A percentile compares a stretch with the other conserved stretches of the same genome.
phyloP scores from a whole-genome alignment of 495 filamentous ascomycete genomes.

The Tirmania nivea region DNA sequence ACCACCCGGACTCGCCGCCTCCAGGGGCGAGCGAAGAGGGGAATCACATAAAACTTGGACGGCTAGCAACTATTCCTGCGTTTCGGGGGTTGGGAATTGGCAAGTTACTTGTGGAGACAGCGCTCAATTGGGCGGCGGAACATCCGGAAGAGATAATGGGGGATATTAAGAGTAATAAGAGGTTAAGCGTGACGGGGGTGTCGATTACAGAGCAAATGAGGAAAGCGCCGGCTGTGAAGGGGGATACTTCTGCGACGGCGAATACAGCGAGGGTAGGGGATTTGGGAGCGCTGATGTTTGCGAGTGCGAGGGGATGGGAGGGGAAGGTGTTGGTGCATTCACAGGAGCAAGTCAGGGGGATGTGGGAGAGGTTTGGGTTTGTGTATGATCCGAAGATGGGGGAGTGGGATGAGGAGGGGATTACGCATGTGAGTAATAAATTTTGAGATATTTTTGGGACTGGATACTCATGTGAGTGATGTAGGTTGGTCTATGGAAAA shows the following conservation, averaged over 20 bases:
- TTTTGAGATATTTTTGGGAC: background rate
- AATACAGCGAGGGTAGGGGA: background rate
- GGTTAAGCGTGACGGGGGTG: background rate
- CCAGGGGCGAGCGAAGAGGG: constrained; percentile 27
- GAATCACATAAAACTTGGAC: constrained; percentile 55
- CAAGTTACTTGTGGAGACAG: constrained; percentile 37
- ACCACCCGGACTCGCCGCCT: background rate
- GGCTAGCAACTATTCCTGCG: constrained; percentile 42
- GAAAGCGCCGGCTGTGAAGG: background rate
- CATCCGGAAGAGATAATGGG: constrained; percentile 36
- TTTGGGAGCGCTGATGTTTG: background rate
- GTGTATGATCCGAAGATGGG: constrained; percentile 46
- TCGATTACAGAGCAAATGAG: background rate
- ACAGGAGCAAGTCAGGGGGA: constrained; percentile 7
- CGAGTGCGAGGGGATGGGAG: constrained; percentile 11
- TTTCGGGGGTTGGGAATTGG: constrained; percentile 44
- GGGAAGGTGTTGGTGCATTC: constrained; percentile 17
- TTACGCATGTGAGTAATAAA: constrained; percentile 44
- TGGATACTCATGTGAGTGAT: background rate
- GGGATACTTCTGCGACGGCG: background rate
- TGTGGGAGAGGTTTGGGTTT: constrained; percentile 35
- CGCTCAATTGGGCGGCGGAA: constrained; percentile 42
- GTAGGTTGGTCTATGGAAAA: background rate
- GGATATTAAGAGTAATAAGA: constrained; percentile 18
- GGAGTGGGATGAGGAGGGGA: constrained; percentile 63